Evolutionary conservation across 1,284 basidiomycete genomes (phyloP).

Genomic region (Ceratobasidium sp.): DNA sequence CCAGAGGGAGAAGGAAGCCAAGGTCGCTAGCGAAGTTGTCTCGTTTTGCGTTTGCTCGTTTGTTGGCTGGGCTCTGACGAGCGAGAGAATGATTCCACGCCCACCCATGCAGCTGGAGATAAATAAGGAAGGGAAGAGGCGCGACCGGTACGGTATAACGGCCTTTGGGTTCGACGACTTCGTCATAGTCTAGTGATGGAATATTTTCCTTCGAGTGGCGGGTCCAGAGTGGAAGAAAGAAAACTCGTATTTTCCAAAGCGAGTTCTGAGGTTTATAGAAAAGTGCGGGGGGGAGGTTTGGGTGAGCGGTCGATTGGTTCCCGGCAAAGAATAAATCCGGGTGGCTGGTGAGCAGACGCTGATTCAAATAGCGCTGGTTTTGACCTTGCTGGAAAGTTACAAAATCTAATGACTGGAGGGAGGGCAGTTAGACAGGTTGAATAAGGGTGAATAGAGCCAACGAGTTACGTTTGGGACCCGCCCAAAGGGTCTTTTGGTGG

Average conservation of each 20-base stretch:
- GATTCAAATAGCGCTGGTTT: neutral
- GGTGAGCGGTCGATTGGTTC: neutral
- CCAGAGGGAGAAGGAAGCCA: neutral
- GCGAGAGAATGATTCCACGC: neutral
- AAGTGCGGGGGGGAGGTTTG: slow-evolving; percentile 3
- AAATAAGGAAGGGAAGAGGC: neutral
- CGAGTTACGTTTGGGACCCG: neutral
- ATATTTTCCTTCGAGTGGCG: neutral
- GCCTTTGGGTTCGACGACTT: neutral
- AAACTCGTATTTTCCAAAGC: neutral
- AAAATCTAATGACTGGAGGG: neutral
- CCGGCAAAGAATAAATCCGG: neutral
- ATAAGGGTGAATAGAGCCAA: too few species aligned
- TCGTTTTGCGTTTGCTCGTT: neutral
- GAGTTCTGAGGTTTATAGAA: neutral
- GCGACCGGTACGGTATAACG: neutral
- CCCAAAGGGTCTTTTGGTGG: neutral
- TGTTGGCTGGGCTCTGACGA: neutral
- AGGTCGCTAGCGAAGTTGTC: slow-evolving; percentile 2
- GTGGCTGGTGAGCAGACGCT: neutral
- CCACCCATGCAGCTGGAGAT: slow-evolving; percentile 11
- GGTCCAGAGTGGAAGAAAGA: slow-evolving; percentile 4
- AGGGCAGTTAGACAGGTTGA: neutral
- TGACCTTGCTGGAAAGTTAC: neutral
- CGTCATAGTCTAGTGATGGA: neutral